Conservation (phyloP, 2,329 filamentous ascomycete species). For the Coniochaeta ligniaria region DNA sequence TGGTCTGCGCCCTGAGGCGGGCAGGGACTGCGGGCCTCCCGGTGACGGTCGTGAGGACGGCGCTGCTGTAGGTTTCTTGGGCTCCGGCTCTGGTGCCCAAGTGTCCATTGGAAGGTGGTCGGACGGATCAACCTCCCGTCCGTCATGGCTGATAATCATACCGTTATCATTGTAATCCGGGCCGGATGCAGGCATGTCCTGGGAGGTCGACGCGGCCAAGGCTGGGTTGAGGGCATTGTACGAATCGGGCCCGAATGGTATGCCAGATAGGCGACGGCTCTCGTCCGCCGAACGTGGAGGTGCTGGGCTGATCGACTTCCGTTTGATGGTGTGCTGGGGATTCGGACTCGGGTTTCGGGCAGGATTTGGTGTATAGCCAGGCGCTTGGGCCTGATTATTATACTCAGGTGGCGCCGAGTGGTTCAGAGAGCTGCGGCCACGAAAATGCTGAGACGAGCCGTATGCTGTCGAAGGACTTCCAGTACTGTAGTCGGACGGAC, state of each 20-base stretch:
- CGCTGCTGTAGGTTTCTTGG: slow-evolving; percentile 37
- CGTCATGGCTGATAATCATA: slow-evolving; percentile 70
- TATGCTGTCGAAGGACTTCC: slow-evolving; percentile 21
- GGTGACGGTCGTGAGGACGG: slow-evolving; percentile 35
- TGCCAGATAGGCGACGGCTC: slow-evolving; percentile 46
- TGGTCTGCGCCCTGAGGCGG: slow-evolving; percentile 39
- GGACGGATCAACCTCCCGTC: slow-evolving; percentile 70
- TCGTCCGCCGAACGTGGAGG: slow-evolving; percentile 38
- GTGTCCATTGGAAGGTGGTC: slow-evolving; percentile 72
- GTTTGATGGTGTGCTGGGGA: slow-evolving; percentile 47
- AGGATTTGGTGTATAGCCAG: slow-evolving; percentile 33
- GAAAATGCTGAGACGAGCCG: slow-evolving; percentile 27
- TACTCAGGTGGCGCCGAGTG: slow-evolving; percentile 21
- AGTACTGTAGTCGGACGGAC: slow-evolving; percentile 15
- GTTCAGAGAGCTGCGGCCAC: slow-evolving; percentile 33
- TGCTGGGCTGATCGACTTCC: slow-evolving; percentile 70
- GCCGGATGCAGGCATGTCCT: slow-evolving; percentile 19
- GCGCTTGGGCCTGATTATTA: slow-evolving; percentile 16
- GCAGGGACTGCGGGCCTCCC: slow-evolving; percentile 45
- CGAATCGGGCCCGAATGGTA: slow-evolving; percentile 69
- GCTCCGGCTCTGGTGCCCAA: slow-evolving; percentile 71
- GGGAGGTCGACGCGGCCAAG: slow-evolving; percentile 28
- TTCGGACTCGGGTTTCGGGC: slow-evolving; percentile 26
- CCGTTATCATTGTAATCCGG: slow-evolving; percentile 45
- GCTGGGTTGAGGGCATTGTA: slow-evolving; percentile 66